phyloP scores from a whole-genome alignment of 228 moss, liverwort and hornwort genomes.

The Sphagnum fallax region DNA sequence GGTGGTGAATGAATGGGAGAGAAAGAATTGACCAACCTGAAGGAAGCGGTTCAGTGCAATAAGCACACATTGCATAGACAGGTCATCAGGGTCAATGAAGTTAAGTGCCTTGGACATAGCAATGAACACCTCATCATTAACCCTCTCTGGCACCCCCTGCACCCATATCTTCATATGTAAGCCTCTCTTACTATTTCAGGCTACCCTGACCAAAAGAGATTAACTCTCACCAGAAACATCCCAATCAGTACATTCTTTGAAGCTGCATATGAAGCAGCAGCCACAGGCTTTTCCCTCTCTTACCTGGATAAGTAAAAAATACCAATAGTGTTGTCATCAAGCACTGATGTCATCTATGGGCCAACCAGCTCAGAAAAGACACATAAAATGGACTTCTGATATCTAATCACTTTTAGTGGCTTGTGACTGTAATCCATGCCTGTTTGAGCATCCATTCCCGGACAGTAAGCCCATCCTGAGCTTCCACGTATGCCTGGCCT shows the following conservation, averaged over 20 bases:
- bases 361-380: too few relatives aligned
- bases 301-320: too few relatives aligned
- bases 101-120: conserved; percentile 99
- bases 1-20: too few relatives aligned
- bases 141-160: conserved; percentile 93
- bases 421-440: conserved; percentile 11
- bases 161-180: neutral
- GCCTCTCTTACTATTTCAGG: neutral
- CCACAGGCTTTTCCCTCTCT: too few relatives aligned
- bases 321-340: too few relatives aligned
- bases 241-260: neutral
- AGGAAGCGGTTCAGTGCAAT: conserved; percentile 95
- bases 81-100: conserved; percentile 97
- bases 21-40: conserved; percentile 21
- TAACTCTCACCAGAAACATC: neutral
- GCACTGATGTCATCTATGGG: too few relatives aligned
- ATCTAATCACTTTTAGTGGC: too few relatives aligned
- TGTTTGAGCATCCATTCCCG: conserved; percentile 98
- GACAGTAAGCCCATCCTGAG: conserved; percentile 91
- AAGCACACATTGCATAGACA: conserved; percentile 97
- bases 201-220: neutral
- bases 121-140: conserved; percentile 96
- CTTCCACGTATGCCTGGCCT: conserved; percentile 91
- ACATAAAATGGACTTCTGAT: too few relatives aligned
- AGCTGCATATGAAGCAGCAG: too few relatives aligned